These are phyloP conservation scores for Craterostigma plantagineum DNA, from an alignment of 257 asterid species.

Conservation along the genomic window DNA sequence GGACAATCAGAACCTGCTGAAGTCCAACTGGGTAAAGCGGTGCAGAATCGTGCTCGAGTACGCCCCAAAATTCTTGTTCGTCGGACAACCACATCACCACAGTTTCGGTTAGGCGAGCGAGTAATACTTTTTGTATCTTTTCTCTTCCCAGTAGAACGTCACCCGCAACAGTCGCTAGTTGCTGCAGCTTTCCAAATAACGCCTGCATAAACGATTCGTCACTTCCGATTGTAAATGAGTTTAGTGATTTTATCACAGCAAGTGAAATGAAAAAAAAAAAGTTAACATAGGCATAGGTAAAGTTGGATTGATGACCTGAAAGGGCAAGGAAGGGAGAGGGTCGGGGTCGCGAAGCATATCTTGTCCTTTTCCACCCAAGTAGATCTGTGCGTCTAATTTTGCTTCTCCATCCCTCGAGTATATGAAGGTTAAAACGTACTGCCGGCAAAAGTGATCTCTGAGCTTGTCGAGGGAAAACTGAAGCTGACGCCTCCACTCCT, in stretches of 20 bases:
- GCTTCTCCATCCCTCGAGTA: slow-evolving; percentile 89
- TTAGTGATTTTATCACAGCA: not conserved
- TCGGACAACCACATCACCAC: slow-evolving; percentile 94
- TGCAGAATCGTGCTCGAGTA: slow-evolving; percentile 68
- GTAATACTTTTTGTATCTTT: slow-evolving; percentile 81
- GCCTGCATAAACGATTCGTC: slow-evolving; percentile 46
- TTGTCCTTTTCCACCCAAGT: slow-evolving; percentile 50
- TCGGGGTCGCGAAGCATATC: slow-evolving; percentile 46
- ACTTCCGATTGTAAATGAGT: too few relatives aligned
- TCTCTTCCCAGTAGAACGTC: slow-evolving; percentile 87
- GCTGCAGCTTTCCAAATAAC: slow-evolving; percentile 93
- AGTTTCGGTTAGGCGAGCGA: slow-evolving; percentile 86
- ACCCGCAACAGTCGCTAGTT: slow-evolving; percentile 86
- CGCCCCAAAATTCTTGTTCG: slow-evolving; percentile 89
- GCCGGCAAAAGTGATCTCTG: slow-evolving; percentile 79
- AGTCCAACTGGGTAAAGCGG: slow-evolving; percentile 74
- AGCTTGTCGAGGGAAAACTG: slow-evolving; percentile 91
- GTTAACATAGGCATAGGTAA: not conserved
- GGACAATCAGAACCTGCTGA: slow-evolving; percentile 48
- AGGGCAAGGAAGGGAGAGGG: slow-evolving; percentile 90
- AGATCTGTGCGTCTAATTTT: slow-evolving; percentile 78
- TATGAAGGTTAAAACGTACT: slow-evolving; percentile 68
- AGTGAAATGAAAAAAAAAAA: not conserved
- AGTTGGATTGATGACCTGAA: too few relatives aligned
- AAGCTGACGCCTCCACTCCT: slow-evolving; percentile 92